A percentile compares a stretch with the other conserved stretches of the same genome.
Evolutionary conservation across 2,329 filamentous ascomycete species (phyloP).

Genomic region (Pestalotiopsis sp.): DNA sequence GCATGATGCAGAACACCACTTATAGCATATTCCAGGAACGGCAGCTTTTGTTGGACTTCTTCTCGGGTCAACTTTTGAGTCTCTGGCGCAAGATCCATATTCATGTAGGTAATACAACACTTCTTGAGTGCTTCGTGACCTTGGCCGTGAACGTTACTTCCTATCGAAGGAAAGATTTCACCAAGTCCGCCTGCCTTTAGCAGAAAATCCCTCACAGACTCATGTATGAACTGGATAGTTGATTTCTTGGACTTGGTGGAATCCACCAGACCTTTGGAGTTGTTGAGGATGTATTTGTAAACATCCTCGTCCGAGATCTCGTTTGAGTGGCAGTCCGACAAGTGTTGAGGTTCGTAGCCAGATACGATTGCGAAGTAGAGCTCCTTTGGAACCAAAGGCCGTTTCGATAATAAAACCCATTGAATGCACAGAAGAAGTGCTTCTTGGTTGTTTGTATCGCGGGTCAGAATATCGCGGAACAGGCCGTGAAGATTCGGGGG

Average conservation of each 20-base stretch:
- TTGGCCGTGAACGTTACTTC: conserved; percentile 30
- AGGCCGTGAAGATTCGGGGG: conserved; percentile 39
- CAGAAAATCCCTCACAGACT: conserved; percentile 52
- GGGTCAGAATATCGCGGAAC: conserved; percentile 41
- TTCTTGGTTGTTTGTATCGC: conserved; percentile 34
- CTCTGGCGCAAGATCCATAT: not conserved
- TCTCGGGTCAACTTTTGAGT: not conserved
- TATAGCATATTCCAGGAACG: conserved; percentile 18
- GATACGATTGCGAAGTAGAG: conserved; percentile 46
- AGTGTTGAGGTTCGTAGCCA: conserved; percentile 19
- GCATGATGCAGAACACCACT: conserved; percentile 16
- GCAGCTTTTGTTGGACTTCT: conserved; percentile 8
- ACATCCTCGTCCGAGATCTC: conserved; percentile 24
- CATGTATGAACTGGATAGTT: conserved; percentile 56
- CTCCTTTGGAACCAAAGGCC: conserved; percentile 44
- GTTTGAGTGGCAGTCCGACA: conserved; percentile 23
- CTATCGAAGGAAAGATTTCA: conserved; percentile 33
- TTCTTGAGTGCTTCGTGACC: conserved; percentile 47
- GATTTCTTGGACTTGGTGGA: conserved; percentile 31
- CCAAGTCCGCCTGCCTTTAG: conserved; percentile 36
- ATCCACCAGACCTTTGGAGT: conserved; percentile 55
- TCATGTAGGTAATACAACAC: conserved; percentile 24
- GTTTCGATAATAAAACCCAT: conserved; percentile 54
- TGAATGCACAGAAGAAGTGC: conserved; percentile 40
- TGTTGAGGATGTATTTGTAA: conserved; percentile 36